Percentiles rank a stretch among this genome's conserved stretches.
phyloP scores from a whole-genome alignment of 2,329 filamentous ascomycete species.

The Chaetomium sp. region DNA sequence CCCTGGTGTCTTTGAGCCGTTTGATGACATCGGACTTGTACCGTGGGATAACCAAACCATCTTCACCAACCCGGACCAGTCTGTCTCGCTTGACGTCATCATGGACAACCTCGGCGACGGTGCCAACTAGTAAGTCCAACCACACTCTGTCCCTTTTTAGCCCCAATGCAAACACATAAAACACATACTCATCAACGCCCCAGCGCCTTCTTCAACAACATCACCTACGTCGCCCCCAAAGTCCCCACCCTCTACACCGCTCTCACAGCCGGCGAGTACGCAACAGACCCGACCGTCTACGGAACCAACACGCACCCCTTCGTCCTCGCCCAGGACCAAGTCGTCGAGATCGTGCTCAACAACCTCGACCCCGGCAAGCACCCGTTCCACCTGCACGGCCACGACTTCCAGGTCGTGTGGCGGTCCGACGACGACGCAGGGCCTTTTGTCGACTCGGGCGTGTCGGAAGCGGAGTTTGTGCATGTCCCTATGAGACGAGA shows the following conservation, averaged over 20 bases:
- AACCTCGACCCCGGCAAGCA: conserved; percentile 66
- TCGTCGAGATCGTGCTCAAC: conserved; percentile 73
- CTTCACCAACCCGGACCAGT: conserved; percentile 55
- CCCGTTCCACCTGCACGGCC: conserved; percentile 74
- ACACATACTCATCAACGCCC: conserved; percentile 1
- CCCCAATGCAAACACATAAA: not conserved
- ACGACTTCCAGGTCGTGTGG: conserved; percentile 63
- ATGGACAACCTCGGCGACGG: conserved; percentile 65
- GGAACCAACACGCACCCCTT: conserved; percentile 60
- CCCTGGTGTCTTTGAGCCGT: conserved; percentile 53
- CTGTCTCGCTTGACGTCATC: conserved; percentile 55
- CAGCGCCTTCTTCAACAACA: conserved; percentile 64
- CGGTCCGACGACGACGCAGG: conserved; percentile 54
- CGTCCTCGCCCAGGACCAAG: conserved; percentile 58
- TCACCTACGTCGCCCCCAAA: conserved; percentile 67
- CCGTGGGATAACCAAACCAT: conserved; percentile 60
- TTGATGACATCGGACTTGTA: conserved; percentile 67
- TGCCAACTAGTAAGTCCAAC: conserved; percentile 54
- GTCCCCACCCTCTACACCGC: conserved; percentile 77
- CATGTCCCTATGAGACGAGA: conserved; percentile 60
- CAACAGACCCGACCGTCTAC: conserved; percentile 55
- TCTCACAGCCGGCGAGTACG: conserved; percentile 54
- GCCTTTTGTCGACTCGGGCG: conserved; percentile 43
- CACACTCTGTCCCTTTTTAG: not conserved
- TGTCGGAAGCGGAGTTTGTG: conserved; percentile 38